Evolutionary conservation across 2,329 filamentous ascomycete genomes (phyloP), one percentile per base, ranked within the genome.

Genomic region (Dactylellina sp.): DNA sequence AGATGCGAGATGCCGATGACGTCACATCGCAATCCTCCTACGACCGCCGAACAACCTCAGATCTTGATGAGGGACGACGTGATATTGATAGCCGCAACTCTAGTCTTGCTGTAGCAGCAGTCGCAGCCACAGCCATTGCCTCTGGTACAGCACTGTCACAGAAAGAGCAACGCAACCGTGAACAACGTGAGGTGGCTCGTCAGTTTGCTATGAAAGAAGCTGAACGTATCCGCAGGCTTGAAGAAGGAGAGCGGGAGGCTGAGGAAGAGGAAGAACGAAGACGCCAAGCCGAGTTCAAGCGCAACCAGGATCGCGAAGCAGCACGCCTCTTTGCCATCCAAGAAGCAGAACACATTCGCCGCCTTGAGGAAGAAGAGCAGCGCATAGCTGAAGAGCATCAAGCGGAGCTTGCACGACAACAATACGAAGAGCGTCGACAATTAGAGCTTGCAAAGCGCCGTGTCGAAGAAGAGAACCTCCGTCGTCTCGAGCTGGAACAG

Each of bases 391-490:
- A 44, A 42, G 70, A 75, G 28, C 53, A 44, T 20, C 60, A 60
- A 65, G 49, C 52, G 11, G 66, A 72, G 42, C 50, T 72, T 49
- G 55, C 53, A 4, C 44, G 66, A 42, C 66, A 65, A 53, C 66
- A 72, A 40, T 65, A 65, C 2, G 71, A 75, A 53, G 71, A 75
- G 39, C 71, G 71, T 24, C 62, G 71, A 20, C 62, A 75, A 46
- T 40, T 75, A 6, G 71, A 75, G 39, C 59, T 65, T 4, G 71
- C 71, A 4, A 66, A 65, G 22, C 71, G 71, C 18, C 62, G 61
- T 47, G 71, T 75, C n/a, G 71, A 75, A 28, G 62, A 66, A 47
- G 71, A 75, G 20, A 75, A 66, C 24, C 55, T 75, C 4, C 71
- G 71, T 28, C 71, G 71, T 39, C 63, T 68, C n/a, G 62, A 75